A percentile compares a stretch with the other conserved stretches of the same genome.
Evolutionary conservation across 441 rosid genomes (phyloP).

Genomic region (Macaranga tanarius): DNA sequence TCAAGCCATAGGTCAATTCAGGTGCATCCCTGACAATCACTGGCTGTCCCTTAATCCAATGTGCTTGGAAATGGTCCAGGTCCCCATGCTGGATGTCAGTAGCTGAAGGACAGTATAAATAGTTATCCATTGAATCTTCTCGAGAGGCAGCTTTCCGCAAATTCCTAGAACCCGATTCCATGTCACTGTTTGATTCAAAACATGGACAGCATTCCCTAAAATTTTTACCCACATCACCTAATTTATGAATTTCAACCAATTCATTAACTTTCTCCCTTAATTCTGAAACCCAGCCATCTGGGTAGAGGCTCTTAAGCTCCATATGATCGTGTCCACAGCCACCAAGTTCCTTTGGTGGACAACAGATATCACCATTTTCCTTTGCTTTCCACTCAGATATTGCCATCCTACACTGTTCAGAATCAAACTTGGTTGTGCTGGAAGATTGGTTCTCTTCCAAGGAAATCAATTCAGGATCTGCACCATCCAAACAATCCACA

Average conservation of each 20-base stretch:
- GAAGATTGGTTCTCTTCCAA: neutral
- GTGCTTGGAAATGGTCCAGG: constrained; percentile 70
- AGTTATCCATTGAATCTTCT: constrained; percentile 58
- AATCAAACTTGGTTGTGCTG: constrained; percentile 36
- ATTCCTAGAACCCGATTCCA: constrained; percentile 27
- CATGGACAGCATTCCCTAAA: constrained; percentile 49
- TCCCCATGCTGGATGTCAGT: constrained; percentile 45
- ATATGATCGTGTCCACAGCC: constrained; percentile 54
- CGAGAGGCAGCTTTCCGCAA: constrained; percentile 67
- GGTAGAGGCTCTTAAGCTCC: constrained; percentile 48
- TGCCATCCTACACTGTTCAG: neutral
- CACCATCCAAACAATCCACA: constrained; percentile 65
- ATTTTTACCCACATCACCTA: constrained; percentile 61
- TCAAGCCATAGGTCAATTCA: constrained; percentile 65
- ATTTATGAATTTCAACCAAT: constrained; percentile 7
- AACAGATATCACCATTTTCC: constrained; percentile 54
- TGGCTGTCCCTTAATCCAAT: constrained; percentile 88
- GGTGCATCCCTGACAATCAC: constrained; percentile 74
- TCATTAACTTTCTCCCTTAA: constrained; percentile 54
- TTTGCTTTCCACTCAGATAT: constrained; percentile 54
- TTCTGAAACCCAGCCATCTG: constrained; percentile 43
- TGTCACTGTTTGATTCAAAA: constrained; percentile 33
- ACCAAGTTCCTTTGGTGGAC: constrained; percentile 19
- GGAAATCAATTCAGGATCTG: neutral
- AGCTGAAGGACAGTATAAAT: constrained; percentile 61